Percentiles rank a stretch among this genome's conserved stretches.
phyloP scores from a whole-genome alignment of 1,284 basidiomycete species.

The Exobasidium cylindrosporum region DNA sequence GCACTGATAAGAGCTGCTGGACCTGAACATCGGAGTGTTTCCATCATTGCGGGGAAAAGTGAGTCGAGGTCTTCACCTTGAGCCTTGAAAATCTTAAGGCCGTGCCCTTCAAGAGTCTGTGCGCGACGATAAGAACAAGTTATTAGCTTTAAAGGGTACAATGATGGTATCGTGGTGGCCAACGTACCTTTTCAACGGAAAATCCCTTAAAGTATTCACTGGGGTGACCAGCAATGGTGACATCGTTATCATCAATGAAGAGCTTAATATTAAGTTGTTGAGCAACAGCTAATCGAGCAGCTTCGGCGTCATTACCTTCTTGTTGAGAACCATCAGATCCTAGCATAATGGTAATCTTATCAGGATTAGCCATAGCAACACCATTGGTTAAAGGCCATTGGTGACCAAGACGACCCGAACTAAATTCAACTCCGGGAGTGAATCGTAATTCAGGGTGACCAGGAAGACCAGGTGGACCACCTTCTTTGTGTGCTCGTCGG shows the following conservation, averaged over 20 bases:
- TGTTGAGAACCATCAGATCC: conserved; percentile 84
- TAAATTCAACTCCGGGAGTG: conserved; percentile 81
- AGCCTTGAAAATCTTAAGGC: conserved; percentile 69
- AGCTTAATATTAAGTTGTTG: conserved; percentile 76
- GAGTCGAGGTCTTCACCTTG: conserved; percentile 74
- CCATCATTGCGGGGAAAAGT: conserved; percentile 67
- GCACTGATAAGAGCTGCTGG: conserved; percentile 75
- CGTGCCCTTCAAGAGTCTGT: conserved; percentile 71
- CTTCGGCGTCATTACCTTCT: conserved; percentile 82
- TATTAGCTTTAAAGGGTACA: neutral
- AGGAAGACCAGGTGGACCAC: conserved; percentile 60
- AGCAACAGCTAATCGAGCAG: conserved; percentile 76
- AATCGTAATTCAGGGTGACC: conserved; percentile 80
- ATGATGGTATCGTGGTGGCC: neutral
- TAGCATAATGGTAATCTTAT: conserved; percentile 73
- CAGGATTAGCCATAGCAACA: conserved; percentile 71
- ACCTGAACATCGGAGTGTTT: conserved; percentile 64
- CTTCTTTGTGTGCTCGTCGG: conserved; percentile 66
- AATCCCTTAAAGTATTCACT: conserved; percentile 77
- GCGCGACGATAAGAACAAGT: neutral
- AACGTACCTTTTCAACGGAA: conserved; percentile 60
- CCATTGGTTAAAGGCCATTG: conserved; percentile 67
- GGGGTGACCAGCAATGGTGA: conserved; percentile 61
- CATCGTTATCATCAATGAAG: conserved; percentile 72
- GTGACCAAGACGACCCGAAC: conserved; percentile 60